phyloP scores from a whole-genome alignment of 2,329 filamentous ascomycete genomes.

The Bretziella fagacearum region DNA sequence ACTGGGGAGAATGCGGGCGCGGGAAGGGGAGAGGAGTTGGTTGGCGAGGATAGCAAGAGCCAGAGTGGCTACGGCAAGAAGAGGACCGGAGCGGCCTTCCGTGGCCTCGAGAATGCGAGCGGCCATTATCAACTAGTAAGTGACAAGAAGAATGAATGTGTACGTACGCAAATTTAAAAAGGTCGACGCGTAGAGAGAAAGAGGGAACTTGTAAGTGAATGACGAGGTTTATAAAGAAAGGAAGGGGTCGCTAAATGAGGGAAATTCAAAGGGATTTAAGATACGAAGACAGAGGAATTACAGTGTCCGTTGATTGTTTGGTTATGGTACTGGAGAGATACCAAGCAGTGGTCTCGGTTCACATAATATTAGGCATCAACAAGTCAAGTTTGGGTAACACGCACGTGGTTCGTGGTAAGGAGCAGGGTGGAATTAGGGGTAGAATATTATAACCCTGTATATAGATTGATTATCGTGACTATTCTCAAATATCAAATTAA shows the following conservation, averaged over 20 bases:
- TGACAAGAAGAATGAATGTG: not conserved
- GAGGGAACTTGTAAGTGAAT: too few relatives aligned
- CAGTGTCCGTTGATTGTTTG: too few relatives aligned
- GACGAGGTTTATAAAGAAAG: too few relatives aligned
- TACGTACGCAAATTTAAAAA: too few relatives aligned
- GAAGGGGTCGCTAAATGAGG: too few relatives aligned
- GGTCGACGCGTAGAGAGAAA: too few relatives aligned
- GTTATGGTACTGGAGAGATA: not conserved
- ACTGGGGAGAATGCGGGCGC: conserved; percentile 26
- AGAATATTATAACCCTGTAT: not conserved
- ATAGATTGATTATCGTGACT: not conserved
- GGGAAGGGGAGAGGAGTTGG: conserved; percentile 25
- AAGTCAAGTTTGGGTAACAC: not conserved
- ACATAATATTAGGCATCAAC: not conserved
- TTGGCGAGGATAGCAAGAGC: conserved; percentile 23
- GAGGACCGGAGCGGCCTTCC: conserved; percentile 17
- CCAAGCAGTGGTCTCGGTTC: not conserved
- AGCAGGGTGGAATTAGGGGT: not conserved
- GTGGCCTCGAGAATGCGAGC: conserved; percentile 7
- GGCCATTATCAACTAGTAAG: conserved; percentile 5
- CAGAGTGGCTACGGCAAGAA: conserved; percentile 27
- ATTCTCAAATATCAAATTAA: not conserved
- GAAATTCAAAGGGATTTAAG: too few relatives aligned
- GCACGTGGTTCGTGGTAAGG: not conserved
- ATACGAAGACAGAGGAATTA: too few relatives aligned